A percentile compares a stretch with the other conserved stretches of the same genome.
Conservation (phyloP, 176 grass and related monocot species). For the Triticum dicoccoides region DNA sequence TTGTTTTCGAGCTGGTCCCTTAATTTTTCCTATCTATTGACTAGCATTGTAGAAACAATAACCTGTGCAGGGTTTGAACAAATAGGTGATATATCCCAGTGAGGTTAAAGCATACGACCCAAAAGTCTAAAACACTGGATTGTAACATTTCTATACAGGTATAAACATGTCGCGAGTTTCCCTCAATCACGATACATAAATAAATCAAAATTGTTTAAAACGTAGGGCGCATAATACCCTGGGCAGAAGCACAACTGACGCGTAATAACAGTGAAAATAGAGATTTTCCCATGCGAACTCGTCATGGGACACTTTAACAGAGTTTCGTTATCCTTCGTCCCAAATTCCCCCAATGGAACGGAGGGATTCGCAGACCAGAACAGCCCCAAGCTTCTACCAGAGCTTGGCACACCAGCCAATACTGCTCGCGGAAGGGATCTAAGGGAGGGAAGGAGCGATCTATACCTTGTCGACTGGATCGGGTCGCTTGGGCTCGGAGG, state of each 20-base stretch:
- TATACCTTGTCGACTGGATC: conserved; percentile 56
- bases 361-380: neutral
- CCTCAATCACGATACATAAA: neutral
- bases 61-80: neutral
- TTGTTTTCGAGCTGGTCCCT: neutral
- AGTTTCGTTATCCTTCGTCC: neutral
- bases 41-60: neutral
- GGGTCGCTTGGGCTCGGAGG: conserved; percentile 54
- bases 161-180: neutral
- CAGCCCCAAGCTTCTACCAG: neutral
- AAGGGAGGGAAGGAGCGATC: neutral
- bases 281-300: neutral
- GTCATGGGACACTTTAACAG: neutral
- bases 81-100: neutral
- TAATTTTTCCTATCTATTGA: neutral
- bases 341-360: neutral
- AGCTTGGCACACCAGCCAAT: neutral
- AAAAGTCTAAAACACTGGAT: neutral
- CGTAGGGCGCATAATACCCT: neutral
- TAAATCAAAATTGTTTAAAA: neutral
- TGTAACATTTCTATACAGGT: neutral
- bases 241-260: neutral
- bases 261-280: neutral
- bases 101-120: neutral
- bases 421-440: neutral